A percentile compares a stretch with the other conserved stretches of the same genome.
phyloP scores from a whole-genome alignment of 305 asterid species.

The Solanum hybrid region DNA sequence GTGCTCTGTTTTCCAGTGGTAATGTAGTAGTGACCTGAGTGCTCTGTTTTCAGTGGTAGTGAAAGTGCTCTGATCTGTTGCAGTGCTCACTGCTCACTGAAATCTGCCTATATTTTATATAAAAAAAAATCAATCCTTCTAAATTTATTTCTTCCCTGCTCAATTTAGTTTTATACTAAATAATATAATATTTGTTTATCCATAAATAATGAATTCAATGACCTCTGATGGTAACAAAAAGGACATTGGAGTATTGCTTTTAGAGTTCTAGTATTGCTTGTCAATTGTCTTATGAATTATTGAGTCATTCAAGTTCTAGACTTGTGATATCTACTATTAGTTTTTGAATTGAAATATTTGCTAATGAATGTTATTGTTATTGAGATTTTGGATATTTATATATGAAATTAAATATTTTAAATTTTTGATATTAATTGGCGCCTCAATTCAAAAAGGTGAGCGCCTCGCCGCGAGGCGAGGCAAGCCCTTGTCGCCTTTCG shows the following conservation, averaged over 20 bases:
- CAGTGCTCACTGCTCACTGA: not conserved
- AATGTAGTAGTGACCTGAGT: not conserved
- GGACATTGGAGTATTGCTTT: not conserved
- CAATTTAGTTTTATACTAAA: no score
- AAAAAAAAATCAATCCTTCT: not conserved
- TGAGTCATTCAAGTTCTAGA: not conserved
- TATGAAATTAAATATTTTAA: no score
- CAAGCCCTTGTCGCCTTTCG: not conserved
- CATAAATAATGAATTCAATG: no score
- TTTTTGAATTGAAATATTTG: no score
- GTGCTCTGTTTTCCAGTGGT: not conserved
- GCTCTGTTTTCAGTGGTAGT: not conserved
- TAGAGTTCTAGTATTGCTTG: not conserved
- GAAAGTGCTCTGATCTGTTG: not conserved
- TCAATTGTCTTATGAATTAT: not conserved
- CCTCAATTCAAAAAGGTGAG: not conserved
- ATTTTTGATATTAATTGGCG: not conserved
- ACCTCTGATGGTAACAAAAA: not conserved
- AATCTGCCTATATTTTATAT: not conserved
- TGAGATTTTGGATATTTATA: no score
- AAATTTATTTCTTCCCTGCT: no score
- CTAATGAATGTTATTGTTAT: no score
- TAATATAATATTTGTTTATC: no score
- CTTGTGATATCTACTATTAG: no score
- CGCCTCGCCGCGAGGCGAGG: not conserved